These are phyloP conservation scores for Neobulgaria alba DNA, from an alignment of 2,329 filamentous ascomycete genomes.

Conservation along the genomic window DNA sequence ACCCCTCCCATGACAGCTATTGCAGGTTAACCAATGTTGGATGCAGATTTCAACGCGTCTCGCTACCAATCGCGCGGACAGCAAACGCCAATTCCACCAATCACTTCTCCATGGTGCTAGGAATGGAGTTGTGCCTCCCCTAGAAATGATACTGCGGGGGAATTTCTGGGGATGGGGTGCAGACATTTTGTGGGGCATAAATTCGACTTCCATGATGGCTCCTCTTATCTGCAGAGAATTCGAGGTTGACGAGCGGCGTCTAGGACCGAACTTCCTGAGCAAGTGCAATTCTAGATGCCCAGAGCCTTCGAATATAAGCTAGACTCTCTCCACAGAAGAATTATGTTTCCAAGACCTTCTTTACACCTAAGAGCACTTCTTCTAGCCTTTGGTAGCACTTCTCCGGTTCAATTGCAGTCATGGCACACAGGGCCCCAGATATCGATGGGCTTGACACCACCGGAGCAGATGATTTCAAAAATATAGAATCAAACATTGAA, in stretches of 20 bases:
- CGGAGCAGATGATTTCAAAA: neutral
- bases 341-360: neutral
- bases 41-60: too few relatives aligned
- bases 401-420: neutral
- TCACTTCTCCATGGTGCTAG: neutral
- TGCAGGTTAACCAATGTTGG: too few relatives aligned
- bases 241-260: constrained; percentile 1
- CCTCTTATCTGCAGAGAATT: neutral
- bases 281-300: neutral
- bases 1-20: too few relatives aligned
- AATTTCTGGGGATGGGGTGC: constrained; percentile 1
- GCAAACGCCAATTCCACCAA: constrained; percentile 7
- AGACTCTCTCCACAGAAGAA: too few relatives aligned
- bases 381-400: neutral
- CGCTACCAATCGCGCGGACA: neutral
- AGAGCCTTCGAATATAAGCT: too few relatives aligned
- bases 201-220: neutral
- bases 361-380: neutral
- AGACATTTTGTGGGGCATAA: constrained; percentile 6
- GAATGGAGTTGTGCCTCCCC: neutral
- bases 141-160: constrained; percentile 4
- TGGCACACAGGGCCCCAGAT: neutral
- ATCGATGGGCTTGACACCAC: constrained; percentile 3
- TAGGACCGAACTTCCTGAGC: constrained; percentile 7
- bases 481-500: constrained; percentile 23